Percentiles rank a stretch among this genome's conserved stretches.
These are phyloP conservation scores for Leccinum ochraceum DNA, from an alignment of 768 basidiomycete species.

Conservation along the genomic window DNA sequence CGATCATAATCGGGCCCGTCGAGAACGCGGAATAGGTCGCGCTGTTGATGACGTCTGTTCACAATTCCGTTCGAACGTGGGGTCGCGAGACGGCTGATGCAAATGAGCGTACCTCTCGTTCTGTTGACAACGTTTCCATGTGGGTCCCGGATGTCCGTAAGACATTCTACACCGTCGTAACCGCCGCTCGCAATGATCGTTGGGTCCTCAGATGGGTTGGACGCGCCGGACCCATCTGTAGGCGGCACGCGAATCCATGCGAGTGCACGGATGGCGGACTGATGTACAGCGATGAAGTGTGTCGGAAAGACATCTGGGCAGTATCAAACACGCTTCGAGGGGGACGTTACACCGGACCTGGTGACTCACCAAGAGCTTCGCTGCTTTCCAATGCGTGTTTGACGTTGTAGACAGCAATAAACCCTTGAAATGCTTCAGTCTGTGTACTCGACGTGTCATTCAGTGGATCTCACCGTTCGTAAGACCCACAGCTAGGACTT, in stretches of 20 bases:
- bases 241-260: slow-evolving; percentile 75
- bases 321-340: background rate
- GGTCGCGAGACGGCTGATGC: background rate
- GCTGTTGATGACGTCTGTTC: slow-evolving; percentile 67
- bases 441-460: background rate
- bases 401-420: slow-evolving; percentile 59
- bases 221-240: slow-evolving; percentile 45
- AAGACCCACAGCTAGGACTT: slow-evolving; percentile 77
- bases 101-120: slow-evolving; percentile 58
- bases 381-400: slow-evolving; percentile 41
- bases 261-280: slow-evolving; percentile 76
- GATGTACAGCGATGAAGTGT: slow-evolving; percentile 73
- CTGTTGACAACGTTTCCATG: slow-evolving; percentile 70
- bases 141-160: slow-evolving; percentile 77
- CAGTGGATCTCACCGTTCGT: slow-evolving; percentile 62
- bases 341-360: background rate
- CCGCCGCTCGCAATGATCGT: slow-evolving; percentile 76
- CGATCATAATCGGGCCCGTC: slow-evolving; percentile 74
- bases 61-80: background rate
- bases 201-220: slow-evolving; percentile 56
- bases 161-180: slow-evolving; percentile 74
- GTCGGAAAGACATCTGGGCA: slow-evolving; percentile 54
- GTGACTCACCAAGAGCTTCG: slow-evolving; percentile 33
- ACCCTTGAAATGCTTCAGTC: slow-evolving; percentile 38
- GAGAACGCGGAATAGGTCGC: slow-evolving; percentile 67